Evolutionary conservation across 768 basidiomycete species (phyloP).

Genomic region (Lactifluus rugatus): DNA sequence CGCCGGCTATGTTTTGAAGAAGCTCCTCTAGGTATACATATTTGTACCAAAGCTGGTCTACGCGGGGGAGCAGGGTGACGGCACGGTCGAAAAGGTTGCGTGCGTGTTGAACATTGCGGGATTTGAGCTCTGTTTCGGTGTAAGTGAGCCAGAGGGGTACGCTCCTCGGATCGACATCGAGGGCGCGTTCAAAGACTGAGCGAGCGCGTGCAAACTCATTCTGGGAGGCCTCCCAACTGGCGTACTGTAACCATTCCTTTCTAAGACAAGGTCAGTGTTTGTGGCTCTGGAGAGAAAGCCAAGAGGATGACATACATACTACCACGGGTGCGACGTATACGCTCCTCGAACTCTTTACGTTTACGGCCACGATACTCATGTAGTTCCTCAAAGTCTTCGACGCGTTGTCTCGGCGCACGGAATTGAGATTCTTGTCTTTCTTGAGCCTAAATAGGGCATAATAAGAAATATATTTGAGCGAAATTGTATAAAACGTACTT

Average conservation of each 20-base stretch:
- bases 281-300: not conserved
- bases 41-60: constrained; percentile 99
- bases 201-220: constrained; percentile 92
- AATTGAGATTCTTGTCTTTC: constrained; percentile 91
- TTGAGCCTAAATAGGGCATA: constrained; percentile 59
- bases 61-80: constrained; percentile 89
- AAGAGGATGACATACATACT: constrained; percentile 49
- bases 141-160: constrained; percentile 91
- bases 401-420: constrained; percentile 86
- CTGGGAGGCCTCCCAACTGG: constrained; percentile 90
- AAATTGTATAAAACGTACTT: constrained; percentile 46
- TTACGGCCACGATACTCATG: constrained; percentile 89
- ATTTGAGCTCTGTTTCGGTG: constrained; percentile 96
- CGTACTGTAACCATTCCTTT: constrained; percentile 82
- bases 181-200: constrained; percentile 91
- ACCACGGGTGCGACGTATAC: constrained; percentile 67
- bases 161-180: constrained; percentile 89
- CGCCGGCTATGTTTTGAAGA: constrained; percentile 90
- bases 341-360: constrained; percentile 89
- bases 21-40: constrained; percentile 98
- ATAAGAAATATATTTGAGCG: not conserved
- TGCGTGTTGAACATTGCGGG: constrained; percentile 93
- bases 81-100: constrained; percentile 96
- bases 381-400: constrained; percentile 90
- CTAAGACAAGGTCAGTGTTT: constrained; percentile 28